Percentiles rank a stretch among this genome's conserved stretches.
Conservation (phyloP, 306 rosid genomes). For the Dalbergia cultrata region DNA sequence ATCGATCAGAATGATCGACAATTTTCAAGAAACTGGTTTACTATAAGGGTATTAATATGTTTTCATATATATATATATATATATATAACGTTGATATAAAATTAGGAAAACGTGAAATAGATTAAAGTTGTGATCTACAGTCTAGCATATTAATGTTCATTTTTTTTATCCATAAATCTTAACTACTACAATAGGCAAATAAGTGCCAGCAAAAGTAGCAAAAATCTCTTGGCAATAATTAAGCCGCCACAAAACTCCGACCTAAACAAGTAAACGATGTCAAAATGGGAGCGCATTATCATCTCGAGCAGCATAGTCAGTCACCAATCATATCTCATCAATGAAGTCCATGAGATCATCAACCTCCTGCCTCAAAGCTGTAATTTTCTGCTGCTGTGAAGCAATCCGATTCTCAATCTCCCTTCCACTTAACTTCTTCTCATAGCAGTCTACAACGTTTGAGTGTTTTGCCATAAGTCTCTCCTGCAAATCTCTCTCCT, state of each 20-base stretch:
- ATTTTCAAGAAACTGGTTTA: background rate
- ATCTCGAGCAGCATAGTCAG: slow-evolving; percentile 38
- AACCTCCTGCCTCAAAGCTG: slow-evolving; percentile 79
- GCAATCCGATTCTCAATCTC: slow-evolving; percentile 93
- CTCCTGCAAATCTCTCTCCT: slow-evolving; percentile 92
- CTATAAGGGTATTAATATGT: background rate
- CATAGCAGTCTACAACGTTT: slow-evolving; percentile 85
- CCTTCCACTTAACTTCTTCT: slow-evolving; percentile 86
- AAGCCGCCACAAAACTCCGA: slow-evolving; percentile 41
- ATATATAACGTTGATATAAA: slow-evolving; percentile 2
- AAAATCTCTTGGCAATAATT: slow-evolving; percentile 30
- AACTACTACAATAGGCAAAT: slow-evolving; percentile 30
- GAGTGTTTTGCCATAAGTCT: slow-evolving; percentile 82
- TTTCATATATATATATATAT: background rate
- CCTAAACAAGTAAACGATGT: slow-evolving; percentile 40
- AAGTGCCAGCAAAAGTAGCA: slow-evolving; percentile 17
- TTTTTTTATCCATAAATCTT: slow-evolving; percentile 14
- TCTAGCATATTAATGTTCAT: slow-evolving; percentile 12
- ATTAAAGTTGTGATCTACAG: slow-evolving; percentile 21
- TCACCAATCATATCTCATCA: slow-evolving; percentile 62
- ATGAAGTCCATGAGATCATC: slow-evolving; percentile 85
- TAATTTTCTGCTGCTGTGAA: slow-evolving; percentile 77
- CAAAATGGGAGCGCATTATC: slow-evolving; percentile 45
- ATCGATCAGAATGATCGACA: background rate
- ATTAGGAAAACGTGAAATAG: slow-evolving; percentile 4